Evolutionary conservation across 345 rosid genomes (phyloP).

Genomic region (Raphanus sativus): DNA sequence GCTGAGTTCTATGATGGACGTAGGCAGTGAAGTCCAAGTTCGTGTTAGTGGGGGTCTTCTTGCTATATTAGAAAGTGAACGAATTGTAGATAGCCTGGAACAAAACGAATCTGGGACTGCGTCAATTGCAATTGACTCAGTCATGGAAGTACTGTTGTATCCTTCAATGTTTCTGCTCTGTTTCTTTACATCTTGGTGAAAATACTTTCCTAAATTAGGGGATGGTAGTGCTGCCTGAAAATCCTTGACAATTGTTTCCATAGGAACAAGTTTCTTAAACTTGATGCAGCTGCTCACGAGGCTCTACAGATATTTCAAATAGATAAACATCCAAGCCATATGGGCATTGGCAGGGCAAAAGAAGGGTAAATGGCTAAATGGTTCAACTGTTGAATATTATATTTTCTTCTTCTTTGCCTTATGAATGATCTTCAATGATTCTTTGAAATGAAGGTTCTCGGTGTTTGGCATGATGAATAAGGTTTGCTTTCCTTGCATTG

Average conservation of each 20-base stretch:
- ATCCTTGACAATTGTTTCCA: constrained; percentile 45
- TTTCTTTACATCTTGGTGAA: constrained; percentile 17
- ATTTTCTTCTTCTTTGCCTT: constrained; percentile 16
- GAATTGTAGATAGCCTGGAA: constrained; percentile 78
- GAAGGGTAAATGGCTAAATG: constrained; percentile 75
- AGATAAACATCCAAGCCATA: constrained; percentile 98
- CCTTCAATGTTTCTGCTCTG: constrained; percentile 35
- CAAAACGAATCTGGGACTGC: constrained; percentile 73
- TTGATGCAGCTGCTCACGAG: constrained; percentile 90
- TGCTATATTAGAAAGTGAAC: constrained; percentile 92
- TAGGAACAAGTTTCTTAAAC: constrained; percentile 85
- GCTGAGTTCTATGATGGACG: constrained; percentile 97
- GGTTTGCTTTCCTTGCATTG: constrained; percentile 50
- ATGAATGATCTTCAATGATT: constrained; percentile 33
- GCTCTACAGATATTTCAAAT: constrained; percentile 90
- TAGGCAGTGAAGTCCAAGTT: constrained; percentile 85
- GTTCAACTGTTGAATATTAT: constrained; percentile 15
- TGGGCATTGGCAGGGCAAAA: constrained; percentile 99
- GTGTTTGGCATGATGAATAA: constrained; percentile 97
- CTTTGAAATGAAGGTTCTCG: constrained; percentile 70
- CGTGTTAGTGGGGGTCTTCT: constrained; percentile 97
- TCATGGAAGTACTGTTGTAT: constrained; percentile 82
- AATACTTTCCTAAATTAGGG: neutral
- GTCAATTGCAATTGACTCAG: constrained; percentile 76
- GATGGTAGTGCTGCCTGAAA: constrained; percentile 29